Conservation (phyloP, 2,329 filamentous ascomycete species). For the Xylariaceae sp. region DNA sequence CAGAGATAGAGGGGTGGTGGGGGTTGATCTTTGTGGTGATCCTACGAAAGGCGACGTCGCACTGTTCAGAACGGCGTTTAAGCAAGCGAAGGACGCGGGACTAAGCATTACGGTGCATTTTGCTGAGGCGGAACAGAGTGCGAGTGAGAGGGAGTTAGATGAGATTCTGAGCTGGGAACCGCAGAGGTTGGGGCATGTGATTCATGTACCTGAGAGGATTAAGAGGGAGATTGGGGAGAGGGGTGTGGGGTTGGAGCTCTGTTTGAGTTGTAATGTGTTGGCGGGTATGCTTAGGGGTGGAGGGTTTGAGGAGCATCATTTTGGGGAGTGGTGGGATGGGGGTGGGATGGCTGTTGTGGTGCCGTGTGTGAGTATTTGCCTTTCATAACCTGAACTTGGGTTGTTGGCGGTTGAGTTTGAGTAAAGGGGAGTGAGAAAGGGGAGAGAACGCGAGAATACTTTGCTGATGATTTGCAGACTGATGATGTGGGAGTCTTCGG, state of each 20-base stretch:
- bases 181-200: constrained; percentile 72
- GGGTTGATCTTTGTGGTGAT: constrained; percentile 75
- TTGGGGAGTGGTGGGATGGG: constrained; percentile 64
- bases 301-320: constrained; percentile 67
- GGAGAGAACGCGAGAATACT: too few relatives aligned
- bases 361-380: constrained; percentile 57
- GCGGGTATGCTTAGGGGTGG: constrained; percentile 64
- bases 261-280: constrained; percentile 76
- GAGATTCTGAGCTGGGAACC: constrained; percentile 64
- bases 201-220: constrained; percentile 63
- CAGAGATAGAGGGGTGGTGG: constrained; percentile 57
- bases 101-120: constrained; percentile 73
- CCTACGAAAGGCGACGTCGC: constrained; percentile 59
- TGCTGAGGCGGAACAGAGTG: constrained; percentile 61
- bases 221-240: constrained; percentile 47
- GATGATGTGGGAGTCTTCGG: constrained; percentile 82
- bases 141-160: constrained; percentile 55
- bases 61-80: constrained; percentile 57
- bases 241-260: constrained; percentile 67
- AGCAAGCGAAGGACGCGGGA: constrained; percentile 48
- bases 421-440: neutral
- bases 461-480: constrained; percentile 50
- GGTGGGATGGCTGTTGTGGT: constrained; percentile 52
- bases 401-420: too few relatives aligned
- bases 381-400: too few relatives aligned